A percentile compares a stretch with the other conserved stretches of the same genome.
phyloP scores from a whole-genome alignment of 177 flowering plant genomes.

The Vitis hybrid region DNA sequence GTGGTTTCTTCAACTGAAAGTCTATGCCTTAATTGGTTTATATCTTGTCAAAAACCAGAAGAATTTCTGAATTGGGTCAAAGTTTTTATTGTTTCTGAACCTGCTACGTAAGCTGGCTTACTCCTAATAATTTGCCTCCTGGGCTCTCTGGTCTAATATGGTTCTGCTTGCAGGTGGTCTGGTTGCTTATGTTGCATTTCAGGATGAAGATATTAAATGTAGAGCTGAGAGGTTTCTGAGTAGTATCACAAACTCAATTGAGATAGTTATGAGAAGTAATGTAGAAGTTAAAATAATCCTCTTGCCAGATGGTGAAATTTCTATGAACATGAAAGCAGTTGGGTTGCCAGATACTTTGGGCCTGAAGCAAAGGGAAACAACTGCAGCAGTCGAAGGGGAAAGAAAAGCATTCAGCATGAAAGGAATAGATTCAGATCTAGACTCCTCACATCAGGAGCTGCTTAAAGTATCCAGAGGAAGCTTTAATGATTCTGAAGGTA shows the following conservation, averaged over 20 bases:
- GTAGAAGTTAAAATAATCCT: slow-evolving; percentile 73
- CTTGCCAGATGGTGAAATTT: slow-evolving; percentile 38
- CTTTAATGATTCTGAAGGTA: slow-evolving; percentile 30
- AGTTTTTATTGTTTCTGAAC: neutral
- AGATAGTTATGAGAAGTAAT: slow-evolving; percentile 66
- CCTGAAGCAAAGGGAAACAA: slow-evolving; percentile 25
- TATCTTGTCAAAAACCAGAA: too few species aligned
- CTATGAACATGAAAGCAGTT: slow-evolving; percentile 13
- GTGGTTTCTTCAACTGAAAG: too few species aligned
- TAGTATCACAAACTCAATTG: slow-evolving; percentile 89
- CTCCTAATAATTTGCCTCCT: neutral
- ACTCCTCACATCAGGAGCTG: slow-evolving; percentile 19
- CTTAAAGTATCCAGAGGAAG: slow-evolving; percentile 25
- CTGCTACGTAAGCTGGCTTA: neutral
- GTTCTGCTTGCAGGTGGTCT: slow-evolving; percentile 59
- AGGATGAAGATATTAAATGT: slow-evolving; percentile 54
- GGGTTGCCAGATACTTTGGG: slow-evolving; percentile 22
- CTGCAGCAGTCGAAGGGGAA: slow-evolving; percentile 21
- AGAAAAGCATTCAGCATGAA: slow-evolving; percentile 11
- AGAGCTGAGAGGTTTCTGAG: slow-evolving; percentile 89
- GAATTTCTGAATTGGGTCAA: too few species aligned
- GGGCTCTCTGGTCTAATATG: neutral
- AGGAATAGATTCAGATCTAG: slow-evolving; percentile 18
- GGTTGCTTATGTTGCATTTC: slow-evolving; percentile 70
- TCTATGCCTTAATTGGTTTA: neutral